Percentiles rank a stretch among this genome's conserved stretches.
Conservation (phyloP, 2,329 filamentous ascomycete genomes). For the Epichloe uncinata region DNA sequence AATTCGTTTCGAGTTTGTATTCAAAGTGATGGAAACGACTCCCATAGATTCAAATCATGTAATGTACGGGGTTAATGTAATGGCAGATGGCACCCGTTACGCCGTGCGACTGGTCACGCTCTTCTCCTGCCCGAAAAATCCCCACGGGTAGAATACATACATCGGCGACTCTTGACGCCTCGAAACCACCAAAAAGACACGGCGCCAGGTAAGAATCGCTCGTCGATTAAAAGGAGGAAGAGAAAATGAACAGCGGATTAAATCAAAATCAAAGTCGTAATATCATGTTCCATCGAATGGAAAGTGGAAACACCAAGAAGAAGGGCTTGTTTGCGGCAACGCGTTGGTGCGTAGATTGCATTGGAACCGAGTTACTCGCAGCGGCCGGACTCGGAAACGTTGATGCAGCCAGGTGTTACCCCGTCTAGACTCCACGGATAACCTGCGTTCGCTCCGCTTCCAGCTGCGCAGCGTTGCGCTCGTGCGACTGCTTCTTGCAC, state of each 20-base stretch:
- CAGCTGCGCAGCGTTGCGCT: conserved; percentile 84
- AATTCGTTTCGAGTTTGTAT: not conserved
- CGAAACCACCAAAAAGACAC: conserved; percentile 2
- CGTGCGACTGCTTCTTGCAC: conserved; percentile 96
- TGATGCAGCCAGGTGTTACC: not conserved
- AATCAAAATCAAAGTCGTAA: conserved; percentile 7
- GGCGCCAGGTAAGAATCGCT: conserved; percentile 1
- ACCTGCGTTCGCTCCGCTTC: conserved; percentile 87
- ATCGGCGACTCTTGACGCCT: conserved; percentile 7
- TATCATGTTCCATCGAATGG: conserved; percentile 7
- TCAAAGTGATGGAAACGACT: not conserved
- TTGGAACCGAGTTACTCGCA: not conserved
- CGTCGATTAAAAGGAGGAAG: not conserved
- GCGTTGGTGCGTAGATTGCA: not conserved
- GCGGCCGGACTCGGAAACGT: not conserved
- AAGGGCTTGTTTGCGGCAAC: not conserved
- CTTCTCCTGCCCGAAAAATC: not conserved
- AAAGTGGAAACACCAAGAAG: not conserved
- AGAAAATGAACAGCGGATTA: not conserved
- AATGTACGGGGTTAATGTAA: not conserved
- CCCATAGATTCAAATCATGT: not conserved
- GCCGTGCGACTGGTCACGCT: conserved; percentile 7
- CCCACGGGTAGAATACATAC: conserved; percentile 10
- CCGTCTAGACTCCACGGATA: conserved; percentile 68
- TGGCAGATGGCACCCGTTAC: conserved; percentile 2